A percentile compares a stretch with the other conserved stretches of the same genome.
phyloP scores from a whole-genome alignment of 73 alveolate genomes.

The Symbiodinium natans region DNA sequence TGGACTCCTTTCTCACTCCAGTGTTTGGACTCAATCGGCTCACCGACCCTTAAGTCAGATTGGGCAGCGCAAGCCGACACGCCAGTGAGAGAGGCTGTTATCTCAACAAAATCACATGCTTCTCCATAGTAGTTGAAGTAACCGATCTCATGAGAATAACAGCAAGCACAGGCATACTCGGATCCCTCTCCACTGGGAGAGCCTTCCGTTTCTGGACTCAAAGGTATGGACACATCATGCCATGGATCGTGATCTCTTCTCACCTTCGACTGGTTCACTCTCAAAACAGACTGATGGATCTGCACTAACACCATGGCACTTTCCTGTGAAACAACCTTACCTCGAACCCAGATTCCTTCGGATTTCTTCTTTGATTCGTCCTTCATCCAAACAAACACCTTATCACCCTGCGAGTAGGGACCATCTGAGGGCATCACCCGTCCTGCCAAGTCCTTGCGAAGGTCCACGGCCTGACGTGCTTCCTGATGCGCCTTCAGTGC shows the following conservation, averaged over 20 bases:
- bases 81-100: not conserved
- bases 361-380: not conserved
- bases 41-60: not conserved
- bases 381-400: not conserved
- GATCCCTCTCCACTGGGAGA: too few species aligned
- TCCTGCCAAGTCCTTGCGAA: not conserved
- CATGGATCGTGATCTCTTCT: not conserved
- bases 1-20: not conserved
- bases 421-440: not conserved
- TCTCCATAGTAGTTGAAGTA: not conserved
- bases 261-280: not conserved
- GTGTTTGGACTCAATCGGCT: too few species aligned
- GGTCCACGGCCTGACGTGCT: not conserved
- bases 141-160: not conserved
- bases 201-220: too few species aligned
- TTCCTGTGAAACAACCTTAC: not conserved
- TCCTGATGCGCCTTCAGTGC: constrained; percentile 24
- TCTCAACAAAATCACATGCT: not conserved
- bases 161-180: not conserved
- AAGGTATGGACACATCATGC: constrained; percentile 18
- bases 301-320: not conserved
- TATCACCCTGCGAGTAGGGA: not conserved
- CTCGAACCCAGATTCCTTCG: not conserved
- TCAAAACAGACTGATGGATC: not conserved
- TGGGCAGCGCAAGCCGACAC: not conserved